phyloP scores from a whole-genome alignment of 2,329 filamentous ascomycete genomes.

The Cladosporium oxysporum region DNA sequence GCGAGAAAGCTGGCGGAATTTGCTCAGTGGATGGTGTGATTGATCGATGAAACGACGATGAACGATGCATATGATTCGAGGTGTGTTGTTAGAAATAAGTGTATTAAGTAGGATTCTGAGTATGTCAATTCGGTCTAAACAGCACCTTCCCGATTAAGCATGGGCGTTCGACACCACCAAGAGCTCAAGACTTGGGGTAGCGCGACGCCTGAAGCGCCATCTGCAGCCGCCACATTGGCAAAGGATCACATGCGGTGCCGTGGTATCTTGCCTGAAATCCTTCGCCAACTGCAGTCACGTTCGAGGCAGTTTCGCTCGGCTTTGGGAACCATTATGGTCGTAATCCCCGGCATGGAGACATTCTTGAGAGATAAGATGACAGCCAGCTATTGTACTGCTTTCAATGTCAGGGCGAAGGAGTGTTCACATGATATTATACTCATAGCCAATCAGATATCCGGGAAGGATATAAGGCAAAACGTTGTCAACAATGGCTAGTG shows the following conservation, averaged over 20 bases:
- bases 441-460: neutral
- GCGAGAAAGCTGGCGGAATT: neutral
- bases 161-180: neutral
- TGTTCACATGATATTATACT: neutral
- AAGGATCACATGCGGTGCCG: neutral
- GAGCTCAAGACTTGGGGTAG: slow-evolving; percentile 1
- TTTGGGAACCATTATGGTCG: neutral
- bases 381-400: neutral
- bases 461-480: neutral
- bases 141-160: slow-evolving; percentile 9
- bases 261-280: neutral
- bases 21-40: neutral
- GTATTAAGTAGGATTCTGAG: neutral
- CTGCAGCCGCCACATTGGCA: neutral
- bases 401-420: neutral
- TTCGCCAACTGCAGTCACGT: neutral
- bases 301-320: neutral
- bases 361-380: neutral
- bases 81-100: neutral
- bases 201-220: neutral
- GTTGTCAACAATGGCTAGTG: neutral
- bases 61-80: no score
- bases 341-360: neutral
- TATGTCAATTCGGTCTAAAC: neutral
- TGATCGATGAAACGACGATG: neutral